Base-by-base conservation (phyloP, 768 basidiomycete species). In the Cystofilobasidium macerans region DNA sequence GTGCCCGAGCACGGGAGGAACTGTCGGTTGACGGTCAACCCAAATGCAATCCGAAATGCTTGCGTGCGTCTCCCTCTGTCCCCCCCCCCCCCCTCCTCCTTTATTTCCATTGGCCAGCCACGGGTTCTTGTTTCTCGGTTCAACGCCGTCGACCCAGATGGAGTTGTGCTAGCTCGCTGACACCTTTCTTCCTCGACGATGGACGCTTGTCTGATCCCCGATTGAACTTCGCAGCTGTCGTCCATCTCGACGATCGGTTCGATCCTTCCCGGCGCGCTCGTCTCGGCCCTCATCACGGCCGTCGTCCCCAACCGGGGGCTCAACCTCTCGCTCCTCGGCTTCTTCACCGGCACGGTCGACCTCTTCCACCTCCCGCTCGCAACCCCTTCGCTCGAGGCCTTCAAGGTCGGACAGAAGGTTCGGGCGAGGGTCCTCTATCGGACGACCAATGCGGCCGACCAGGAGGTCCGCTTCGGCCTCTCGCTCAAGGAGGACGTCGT, bases 281-380 rank as follows among this genome's bases (percentile, higher is more conserved):
- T 93, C 26, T 85, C 87, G 74, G 84, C 82, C 13, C 79, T 94
- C 43, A 81, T 99, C 64, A 95, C 91, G 2, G 83, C 84, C 24
- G 81, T 87, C 26, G 79, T 84, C 47, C 79, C 85, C 20, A 58
- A 59, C 28, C 80, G 77, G 30, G 95, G 95, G 22, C 77, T 97
- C 38, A 88, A 88, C 73, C 78, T 98, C 35, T 93, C 94, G 76
- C 79, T 97, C 22, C 81, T 93, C 30, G 92, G 90, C 0, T 93
- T 87, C 75, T 98, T 91, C 76, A 86, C 89, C 42, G 94, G 91
- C 36, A 94, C 90, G 0, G 80, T 88, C 30, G 92, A 95, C 72
- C 80, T 83, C 40, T 82, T 86, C 65, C 94, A 98, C 76, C 77
- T 94, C 18, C 80, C 70, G 13, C 57, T 75, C 13, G 57, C 65